Base-by-base conservation (phyloP, 257 asterid species). In the Pogostemon cablin region DNA sequence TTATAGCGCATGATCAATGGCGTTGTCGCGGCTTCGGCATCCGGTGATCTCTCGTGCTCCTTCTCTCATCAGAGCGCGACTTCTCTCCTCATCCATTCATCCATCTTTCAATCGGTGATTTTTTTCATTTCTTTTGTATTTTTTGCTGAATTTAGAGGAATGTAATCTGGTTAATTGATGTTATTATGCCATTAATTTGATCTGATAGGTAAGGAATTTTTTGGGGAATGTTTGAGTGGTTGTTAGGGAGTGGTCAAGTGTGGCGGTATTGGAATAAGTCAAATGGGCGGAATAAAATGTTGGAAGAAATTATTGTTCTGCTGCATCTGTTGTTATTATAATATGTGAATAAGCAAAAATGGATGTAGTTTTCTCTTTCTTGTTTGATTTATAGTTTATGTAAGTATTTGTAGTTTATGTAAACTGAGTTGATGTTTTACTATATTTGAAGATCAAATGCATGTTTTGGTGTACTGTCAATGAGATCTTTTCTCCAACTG, bases 21-120 rank as follows among this genome's bases (percentile, higher is more conserved):
- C 99, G 85, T 80, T 91, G 25, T 88, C 95, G 6, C 83, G 97
- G 85, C 93, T 95, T 72, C 88, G 98, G 60, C 84, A 86, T 83
- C 89, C 96, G 72, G 85, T 81, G 84, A 88, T 89, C 90, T 69
- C 57, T 61, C 88, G 91, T 68, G 90, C 96, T 73, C 86, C 93
- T 65, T 86, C 95, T 57, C 93, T 89, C 7, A 75, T 87, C 73
- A 75, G 82, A 71, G 95, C 90, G 68, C 91, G 98, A 49, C 81
- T 74, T 73, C 73, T 86, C 77, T 84, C 89, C 62, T 59, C 86
- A 44, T 80, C 91, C 54, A 46, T 75, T 67, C 81, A 66, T 65
- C 81, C 89, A 63, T 79, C 77, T 47, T 80, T 77, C 53, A 62
- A 83, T 69, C 82, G 92, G 96, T 93, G 85, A 52, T 46, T 54